These are phyloP conservation scores for Tothia fuscella DNA, from an alignment of 2,329 filamentous ascomycete genomes.

Conservation along the genomic window DNA sequence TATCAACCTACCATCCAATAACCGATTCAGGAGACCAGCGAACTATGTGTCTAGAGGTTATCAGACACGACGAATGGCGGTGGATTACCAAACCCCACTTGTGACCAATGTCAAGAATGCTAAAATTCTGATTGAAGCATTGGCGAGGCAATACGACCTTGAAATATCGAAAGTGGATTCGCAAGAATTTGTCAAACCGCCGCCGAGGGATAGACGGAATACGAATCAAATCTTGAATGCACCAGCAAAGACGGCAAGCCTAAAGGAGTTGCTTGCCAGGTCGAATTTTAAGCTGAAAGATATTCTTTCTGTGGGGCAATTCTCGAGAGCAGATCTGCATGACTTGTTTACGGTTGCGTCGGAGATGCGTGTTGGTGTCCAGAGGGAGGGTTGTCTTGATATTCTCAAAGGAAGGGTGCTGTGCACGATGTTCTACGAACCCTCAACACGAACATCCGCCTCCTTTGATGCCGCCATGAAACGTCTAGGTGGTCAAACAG, in stretches of 20 bases:
- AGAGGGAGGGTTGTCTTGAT: conserved; percentile 80
- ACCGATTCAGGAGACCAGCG: conserved; percentile 89
- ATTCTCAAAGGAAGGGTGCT: conserved; percentile 77
- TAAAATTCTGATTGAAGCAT: conserved; percentile 90
- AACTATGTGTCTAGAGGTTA: conserved; percentile 99
- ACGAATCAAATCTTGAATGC: conserved; percentile 32
- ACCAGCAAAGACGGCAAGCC: conserved; percentile 43
- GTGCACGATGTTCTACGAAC: conserved; percentile 94
- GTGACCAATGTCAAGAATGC: conserved; percentile 99
- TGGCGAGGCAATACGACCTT: conserved; percentile 78
- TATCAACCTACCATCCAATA: conserved; percentile 98
- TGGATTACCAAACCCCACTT: conserved; percentile 91
- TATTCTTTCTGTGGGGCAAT: conserved; percentile 84
- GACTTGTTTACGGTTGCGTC: conserved; percentile 91
- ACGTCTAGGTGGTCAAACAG: conserved; percentile 77
- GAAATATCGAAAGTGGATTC: conserved; percentile 76
- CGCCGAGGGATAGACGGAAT: conserved; percentile 18
- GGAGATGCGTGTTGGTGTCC: conserved; percentile 92
- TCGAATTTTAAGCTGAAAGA: conserved; percentile 85
- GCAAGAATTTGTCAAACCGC: conserved; percentile 57
- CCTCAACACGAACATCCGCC: conserved; percentile 85
- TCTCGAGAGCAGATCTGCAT: conserved; percentile 77
- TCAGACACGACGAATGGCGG: conserved; percentile 91
- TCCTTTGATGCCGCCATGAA: conserved; percentile 99
- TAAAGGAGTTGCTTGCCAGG: conserved; percentile 61